Evolutionary conservation across 768 basidiomycete genomes (phyloP).

Genomic region (Tricholoma saponaceum): DNA sequence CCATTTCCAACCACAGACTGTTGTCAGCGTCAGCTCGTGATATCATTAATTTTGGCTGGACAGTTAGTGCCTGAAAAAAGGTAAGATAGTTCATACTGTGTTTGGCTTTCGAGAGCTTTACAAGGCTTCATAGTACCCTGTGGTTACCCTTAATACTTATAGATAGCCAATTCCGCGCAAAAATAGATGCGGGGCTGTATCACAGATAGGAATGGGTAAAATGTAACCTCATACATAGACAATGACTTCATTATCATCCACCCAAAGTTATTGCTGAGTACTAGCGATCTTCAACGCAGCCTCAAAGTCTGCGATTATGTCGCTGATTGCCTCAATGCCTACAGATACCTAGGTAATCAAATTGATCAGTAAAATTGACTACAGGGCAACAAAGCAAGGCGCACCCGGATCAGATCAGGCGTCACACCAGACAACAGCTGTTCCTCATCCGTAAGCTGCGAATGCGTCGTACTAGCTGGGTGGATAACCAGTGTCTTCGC

Average conservation of each 20-base stretch:
- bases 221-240: too few species aligned
- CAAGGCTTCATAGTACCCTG: too few species aligned
- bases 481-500: slow-evolving; percentile 82
- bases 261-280: neutral
- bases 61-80: too few species aligned
- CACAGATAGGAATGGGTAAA: too few species aligned
- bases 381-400: slow-evolving; percentile 11
- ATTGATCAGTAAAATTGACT: neutral
- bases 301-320: slow-evolving; percentile 37
- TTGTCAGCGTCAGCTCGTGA: too few species aligned
- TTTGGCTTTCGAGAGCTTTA: too few species aligned
- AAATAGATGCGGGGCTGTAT: too few species aligned
- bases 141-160: too few species aligned
- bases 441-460: slow-evolving; percentile 60
- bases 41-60: too few species aligned
- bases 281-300: slow-evolving; percentile 16
- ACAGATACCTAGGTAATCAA: slow-evolving; percentile 26
- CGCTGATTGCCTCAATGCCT: slow-evolving; percentile 33
- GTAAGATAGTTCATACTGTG: too few species aligned
- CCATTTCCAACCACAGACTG: too few species aligned
- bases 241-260: neutral
- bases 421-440: slow-evolving; percentile 65
- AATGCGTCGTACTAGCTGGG: slow-evolving; percentile 75
- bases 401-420: slow-evolving; percentile 68
- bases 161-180: too few species aligned